A percentile compares a stretch with the other conserved stretches of the same genome.
Conservation (phyloP, 139 green algal species). For the Chlorella sp. region DNA sequence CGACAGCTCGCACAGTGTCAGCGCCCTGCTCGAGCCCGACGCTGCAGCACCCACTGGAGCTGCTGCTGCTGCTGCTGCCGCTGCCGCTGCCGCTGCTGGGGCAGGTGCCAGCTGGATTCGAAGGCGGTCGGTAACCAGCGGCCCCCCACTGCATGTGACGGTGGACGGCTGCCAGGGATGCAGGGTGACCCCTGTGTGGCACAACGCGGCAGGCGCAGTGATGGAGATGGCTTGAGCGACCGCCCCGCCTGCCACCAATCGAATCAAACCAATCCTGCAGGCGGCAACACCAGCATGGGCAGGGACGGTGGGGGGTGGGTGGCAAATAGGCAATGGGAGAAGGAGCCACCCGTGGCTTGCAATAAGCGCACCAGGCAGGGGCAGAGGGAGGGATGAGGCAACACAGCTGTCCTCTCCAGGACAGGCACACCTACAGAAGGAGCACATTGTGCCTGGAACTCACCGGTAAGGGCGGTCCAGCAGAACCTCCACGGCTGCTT, state of each 20-base stretch:
- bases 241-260: neutral
- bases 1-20: neutral
- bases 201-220: neutral
- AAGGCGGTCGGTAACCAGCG: conserved; percentile 6
- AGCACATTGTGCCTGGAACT: too few relatives aligned
- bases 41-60: neutral
- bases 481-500: neutral
- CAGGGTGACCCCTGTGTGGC: neutral
- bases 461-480: neutral
- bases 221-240: neutral
- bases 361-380: neutral
- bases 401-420: neutral
- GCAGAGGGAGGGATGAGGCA: neutral
- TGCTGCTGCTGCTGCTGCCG: neutral
- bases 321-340: neutral
- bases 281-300: neutral
- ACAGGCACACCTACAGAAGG: neutral
- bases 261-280: neutral
- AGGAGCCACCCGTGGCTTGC: too few relatives aligned
- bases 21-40: neutral
- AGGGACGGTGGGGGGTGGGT: neutral
- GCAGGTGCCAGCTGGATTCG: neutral
- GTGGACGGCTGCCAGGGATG: neutral
- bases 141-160: neutral
- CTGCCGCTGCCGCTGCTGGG: too few relatives aligned